Percentiles rank a stretch among this genome's conserved stretches.
These are phyloP conservation scores for Pseudogymnoascus sp. DNA, from an alignment of 2,329 filamentous ascomycete species.

Conservation along the genomic window DNA sequence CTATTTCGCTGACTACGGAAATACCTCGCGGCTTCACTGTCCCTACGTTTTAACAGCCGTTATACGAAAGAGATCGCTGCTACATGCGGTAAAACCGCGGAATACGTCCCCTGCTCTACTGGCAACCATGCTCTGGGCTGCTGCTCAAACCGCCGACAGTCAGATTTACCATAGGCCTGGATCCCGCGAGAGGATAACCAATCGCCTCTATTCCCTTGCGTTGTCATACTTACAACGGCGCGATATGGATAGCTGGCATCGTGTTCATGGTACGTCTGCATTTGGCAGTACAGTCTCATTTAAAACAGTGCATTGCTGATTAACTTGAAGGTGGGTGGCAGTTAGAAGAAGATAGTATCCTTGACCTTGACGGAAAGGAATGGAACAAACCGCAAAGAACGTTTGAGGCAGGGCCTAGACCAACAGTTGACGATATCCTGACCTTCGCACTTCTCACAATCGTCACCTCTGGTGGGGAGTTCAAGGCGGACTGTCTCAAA, in stretches of 20 bases:
- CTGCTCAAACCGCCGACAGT: slow-evolving; percentile 39
- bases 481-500: slow-evolving; percentile 41
- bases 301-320: neutral
- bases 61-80: slow-evolving; percentile 38
- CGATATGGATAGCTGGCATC: neutral
- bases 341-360: neutral
- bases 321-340: neutral
- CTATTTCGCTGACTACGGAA: slow-evolving; percentile 39
- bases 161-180: neutral
- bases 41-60: slow-evolving; percentile 42
- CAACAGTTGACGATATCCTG: slow-evolving; percentile 34
- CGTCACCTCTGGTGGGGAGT: slow-evolving; percentile 40
- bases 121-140: slow-evolving; percentile 41
- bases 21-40: slow-evolving; percentile 37
- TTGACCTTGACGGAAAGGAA: neutral
- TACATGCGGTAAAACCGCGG: slow-evolving; percentile 35
- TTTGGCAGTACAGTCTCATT: neutral
- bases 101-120: slow-evolving; percentile 38
- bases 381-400: neutral
- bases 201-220: neutral
- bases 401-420: neutral
- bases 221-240: neutral
- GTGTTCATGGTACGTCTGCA: neutral
- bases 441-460: slow-evolving; percentile 39
- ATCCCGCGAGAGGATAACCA: neutral